These are phyloP conservation scores for Euphorbia lathyris DNA, from an alignment of 345 rosid genomes.

Conservation along the genomic window DNA sequence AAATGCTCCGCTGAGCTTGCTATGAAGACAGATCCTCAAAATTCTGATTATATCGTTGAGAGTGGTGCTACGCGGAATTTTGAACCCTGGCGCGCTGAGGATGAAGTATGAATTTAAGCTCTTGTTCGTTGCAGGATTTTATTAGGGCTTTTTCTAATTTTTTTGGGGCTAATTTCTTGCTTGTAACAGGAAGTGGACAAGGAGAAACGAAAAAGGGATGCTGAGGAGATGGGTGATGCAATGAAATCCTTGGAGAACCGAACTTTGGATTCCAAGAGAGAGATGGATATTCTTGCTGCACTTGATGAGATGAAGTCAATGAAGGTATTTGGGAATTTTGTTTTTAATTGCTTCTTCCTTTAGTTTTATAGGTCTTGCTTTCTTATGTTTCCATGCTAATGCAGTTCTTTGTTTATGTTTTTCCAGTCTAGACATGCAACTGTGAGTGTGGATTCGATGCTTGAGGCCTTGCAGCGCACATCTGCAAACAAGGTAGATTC, in stretches of 20 bases:
- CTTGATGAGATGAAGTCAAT: slow-evolving; percentile 73
- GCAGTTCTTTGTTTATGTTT: not conserved
- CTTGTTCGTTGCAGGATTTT: not conserved
- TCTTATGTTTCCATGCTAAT: not conserved
- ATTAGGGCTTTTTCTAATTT: not conserved
- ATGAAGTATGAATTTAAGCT: slow-evolving; percentile 46
- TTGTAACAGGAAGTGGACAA: slow-evolving; percentile 45
- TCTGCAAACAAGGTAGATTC: slow-evolving; percentile 53
- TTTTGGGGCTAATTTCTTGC: not conserved
- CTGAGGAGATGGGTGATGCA: slow-evolving; percentile 93
- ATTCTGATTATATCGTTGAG: slow-evolving; percentile 86
- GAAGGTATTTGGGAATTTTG: slow-evolving; percentile 15
- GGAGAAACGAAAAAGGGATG: slow-evolving; percentile 59
- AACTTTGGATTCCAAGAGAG: slow-evolving; percentile 84
- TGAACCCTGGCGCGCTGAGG: slow-evolving; percentile 96
- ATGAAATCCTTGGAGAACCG: slow-evolving; percentile 94
- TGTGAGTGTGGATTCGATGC: slow-evolving; percentile 90
- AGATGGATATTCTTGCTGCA: slow-evolving; percentile 91
- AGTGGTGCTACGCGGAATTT: slow-evolving; percentile 82
- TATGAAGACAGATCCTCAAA: slow-evolving; percentile 91
- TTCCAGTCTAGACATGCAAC: slow-evolving; percentile 87
- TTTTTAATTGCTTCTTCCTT: not conserved
- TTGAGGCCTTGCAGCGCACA: slow-evolving; percentile 77
- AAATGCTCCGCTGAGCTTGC: slow-evolving; percentile 87
- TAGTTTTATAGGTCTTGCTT: not conserved